Percentiles rank a stretch among this genome's conserved stretches.
These are phyloP conservation scores for Clarireedia hainanense DNA, from an alignment of 2,329 filamentous ascomycete genomes.

Conservation along the genomic window DNA sequence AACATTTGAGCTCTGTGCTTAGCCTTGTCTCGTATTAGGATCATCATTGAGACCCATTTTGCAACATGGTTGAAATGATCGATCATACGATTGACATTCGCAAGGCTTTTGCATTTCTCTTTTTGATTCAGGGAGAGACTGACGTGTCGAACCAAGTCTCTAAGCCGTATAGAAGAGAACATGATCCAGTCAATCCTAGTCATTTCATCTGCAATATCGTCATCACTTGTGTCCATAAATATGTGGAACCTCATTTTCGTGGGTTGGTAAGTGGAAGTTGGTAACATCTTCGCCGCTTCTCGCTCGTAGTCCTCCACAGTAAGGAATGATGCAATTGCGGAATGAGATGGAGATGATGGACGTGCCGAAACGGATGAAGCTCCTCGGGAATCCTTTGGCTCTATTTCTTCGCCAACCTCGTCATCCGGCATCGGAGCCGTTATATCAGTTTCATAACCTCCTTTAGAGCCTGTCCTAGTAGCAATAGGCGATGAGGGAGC, in stretches of 20 bases:
- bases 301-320: conserved; percentile 73
- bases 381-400: conserved; percentile 19
- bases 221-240: conserved; percentile 79
- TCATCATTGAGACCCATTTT: conserved; percentile 75
- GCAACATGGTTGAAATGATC: conserved; percentile 84
- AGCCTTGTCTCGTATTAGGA: conserved; percentile 85
- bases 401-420: conserved; percentile 21
- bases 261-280: conserved; percentile 60
- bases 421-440: neutral
- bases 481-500: conserved; percentile 18
- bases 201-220: conserved; percentile 82
- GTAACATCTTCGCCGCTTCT: conserved; percentile 64
- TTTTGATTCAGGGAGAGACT: conserved; percentile 64
- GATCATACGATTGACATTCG: conserved; percentile 91
- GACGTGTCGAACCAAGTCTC: conserved; percentile 88
- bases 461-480: conserved; percentile 13
- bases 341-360: conserved; percentile 18
- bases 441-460: neutral
- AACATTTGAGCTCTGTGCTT: conserved; percentile 88
- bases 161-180: conserved; percentile 89
- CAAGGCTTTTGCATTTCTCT: conserved; percentile 67
- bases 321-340: conserved; percentile 39
- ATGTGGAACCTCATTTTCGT: conserved; percentile 84
- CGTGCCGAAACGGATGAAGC: conserved; percentile 21
- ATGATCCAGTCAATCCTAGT: conserved; percentile 97